A percentile compares a stretch with the other conserved stretches of the same genome.
Conservation (phyloP, 106 monocot genomes). For the Dioscorea zingiberensis region DNA sequence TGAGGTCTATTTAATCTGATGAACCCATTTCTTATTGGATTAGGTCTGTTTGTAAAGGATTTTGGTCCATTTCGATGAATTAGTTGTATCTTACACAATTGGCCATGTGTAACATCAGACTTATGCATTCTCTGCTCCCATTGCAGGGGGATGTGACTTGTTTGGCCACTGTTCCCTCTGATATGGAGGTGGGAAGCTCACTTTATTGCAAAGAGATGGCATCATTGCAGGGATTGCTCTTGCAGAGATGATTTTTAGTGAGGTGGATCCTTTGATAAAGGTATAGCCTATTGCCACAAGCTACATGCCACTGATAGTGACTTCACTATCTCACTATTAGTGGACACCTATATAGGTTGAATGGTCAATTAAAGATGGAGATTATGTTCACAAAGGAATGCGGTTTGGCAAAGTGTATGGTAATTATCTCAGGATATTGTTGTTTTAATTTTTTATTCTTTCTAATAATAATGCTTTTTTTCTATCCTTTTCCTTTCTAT, state of each 20-base stretch:
- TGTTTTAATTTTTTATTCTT: neutral
- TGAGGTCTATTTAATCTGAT: too few species aligned
- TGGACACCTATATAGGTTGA: slow-evolving; percentile 48
- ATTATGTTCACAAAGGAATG: slow-evolving; percentile 59
- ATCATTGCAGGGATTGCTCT: slow-evolving; percentile 88
- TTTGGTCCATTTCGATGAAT: too few species aligned
- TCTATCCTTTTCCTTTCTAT: slow-evolving; percentile 11
- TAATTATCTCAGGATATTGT: slow-evolving; percentile 11
- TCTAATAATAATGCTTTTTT: slow-evolving; percentile 8
- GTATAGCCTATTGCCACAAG: slow-evolving; percentile 17
- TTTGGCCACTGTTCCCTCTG: slow-evolving; percentile 75
- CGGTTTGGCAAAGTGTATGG: slow-evolving; percentile 92
- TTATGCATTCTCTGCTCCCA: neutral
- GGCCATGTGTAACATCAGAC: too few species aligned
- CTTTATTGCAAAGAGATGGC: slow-evolving; percentile 95
- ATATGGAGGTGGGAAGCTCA: slow-evolving; percentile 89
- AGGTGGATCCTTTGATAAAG: slow-evolving; percentile 81
- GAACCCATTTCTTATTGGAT: too few species aligned
- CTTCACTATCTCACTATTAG: neutral
- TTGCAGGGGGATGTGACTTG: slow-evolving; percentile 91
- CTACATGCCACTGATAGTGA: slow-evolving; percentile 1
- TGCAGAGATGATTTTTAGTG: slow-evolving; percentile 83
- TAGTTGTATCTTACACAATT: too few species aligned
- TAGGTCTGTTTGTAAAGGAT: too few species aligned
- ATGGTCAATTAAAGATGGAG: slow-evolving; percentile 81